Conservation (phyloP, 768 basidiomycete genomes). For the Hygrophoropsis aurantiaca region DNA sequence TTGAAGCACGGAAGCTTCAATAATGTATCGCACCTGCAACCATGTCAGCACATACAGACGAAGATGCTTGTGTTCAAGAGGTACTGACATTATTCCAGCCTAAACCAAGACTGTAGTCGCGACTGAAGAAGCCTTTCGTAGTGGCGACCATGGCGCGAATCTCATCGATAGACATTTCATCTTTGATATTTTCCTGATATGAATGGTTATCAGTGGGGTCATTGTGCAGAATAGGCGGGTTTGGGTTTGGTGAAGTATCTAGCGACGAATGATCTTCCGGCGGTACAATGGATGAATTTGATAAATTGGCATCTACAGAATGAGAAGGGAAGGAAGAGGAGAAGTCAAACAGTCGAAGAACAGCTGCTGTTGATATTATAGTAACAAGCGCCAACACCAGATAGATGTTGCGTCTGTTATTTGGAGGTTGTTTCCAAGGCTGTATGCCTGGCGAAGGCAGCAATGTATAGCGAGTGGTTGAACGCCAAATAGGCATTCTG, state of each 20-base stretch:
- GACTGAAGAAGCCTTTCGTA: constrained; percentile 40
- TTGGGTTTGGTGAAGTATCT: background rate
- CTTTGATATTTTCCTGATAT: constrained; percentile 5
- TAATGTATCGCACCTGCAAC: constrained; percentile 42
- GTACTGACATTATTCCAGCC: constrained; percentile 44
- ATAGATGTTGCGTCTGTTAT: constrained; percentile 10
- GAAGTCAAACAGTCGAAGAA: constrained; percentile 11
- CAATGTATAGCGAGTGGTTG: constrained; percentile 10
- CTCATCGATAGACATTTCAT: constrained; percentile 27
- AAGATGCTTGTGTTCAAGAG: background rate
- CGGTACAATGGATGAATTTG: constrained; percentile 2
- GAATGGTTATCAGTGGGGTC: background rate
- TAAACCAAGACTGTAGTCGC: constrained; percentile 44
- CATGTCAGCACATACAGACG: background rate
- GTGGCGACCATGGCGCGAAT: constrained; percentile 32
- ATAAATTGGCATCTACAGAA: constrained; percentile 2
- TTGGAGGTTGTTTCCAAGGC: constrained; percentile 5
- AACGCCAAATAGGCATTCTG: constrained; percentile 15
- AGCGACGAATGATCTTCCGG: background rate
- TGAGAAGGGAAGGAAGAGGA: constrained; percentile 5
- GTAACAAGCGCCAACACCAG: constrained; percentile 4
- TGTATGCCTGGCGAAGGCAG: constrained; percentile 4
- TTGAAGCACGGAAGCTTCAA: constrained; percentile 40
- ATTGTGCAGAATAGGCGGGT: background rate
- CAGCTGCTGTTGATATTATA: constrained; percentile 8